Conservation (phyloP, 139 green algal genomes). For the Pleodorina starrii region DNA sequence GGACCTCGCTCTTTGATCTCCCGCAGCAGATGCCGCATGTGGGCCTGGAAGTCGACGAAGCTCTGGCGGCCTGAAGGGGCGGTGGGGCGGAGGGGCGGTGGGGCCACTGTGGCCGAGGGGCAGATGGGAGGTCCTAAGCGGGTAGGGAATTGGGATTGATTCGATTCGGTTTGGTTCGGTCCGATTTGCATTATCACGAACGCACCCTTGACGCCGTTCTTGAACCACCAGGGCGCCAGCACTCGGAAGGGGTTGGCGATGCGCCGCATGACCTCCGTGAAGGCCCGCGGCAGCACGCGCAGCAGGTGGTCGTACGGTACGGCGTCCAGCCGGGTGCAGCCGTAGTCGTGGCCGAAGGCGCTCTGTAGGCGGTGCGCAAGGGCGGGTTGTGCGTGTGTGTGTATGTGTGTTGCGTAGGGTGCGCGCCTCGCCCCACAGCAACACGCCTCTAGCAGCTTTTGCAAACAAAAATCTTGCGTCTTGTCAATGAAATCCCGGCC, state of each 20-base stretch:
- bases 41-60: conserved; percentile 64
- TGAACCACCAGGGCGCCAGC: conserved; percentile 45
- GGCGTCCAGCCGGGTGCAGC: conserved; percentile 45
- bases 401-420: too few relatives aligned
- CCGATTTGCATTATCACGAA: not conserved
- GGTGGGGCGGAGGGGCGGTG: not conserved
- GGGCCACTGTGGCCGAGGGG: too few relatives aligned
- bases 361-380: too few relatives aligned
- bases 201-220: conserved; percentile 59
- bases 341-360: conserved; percentile 68
- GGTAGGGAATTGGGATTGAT: too few relatives aligned
- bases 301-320: conserved; percentile 60
- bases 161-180: too few relatives aligned
- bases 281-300: conserved; percentile 67
- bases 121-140: too few relatives aligned
- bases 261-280: conserved; percentile 68
- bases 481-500: too few relatives aligned
- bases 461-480: too few relatives aligned
- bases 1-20: conserved; percentile 49
- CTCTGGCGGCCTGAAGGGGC: conserved; percentile 46
- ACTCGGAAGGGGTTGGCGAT: conserved; percentile 54
- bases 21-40: conserved; percentile 65
- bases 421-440: too few relatives aligned
- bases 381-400: too few relatives aligned
- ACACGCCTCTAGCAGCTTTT: too few relatives aligned